Base-by-base conservation (phyloP, 106 monocot genomes). In the Posidonia australis region DNA sequence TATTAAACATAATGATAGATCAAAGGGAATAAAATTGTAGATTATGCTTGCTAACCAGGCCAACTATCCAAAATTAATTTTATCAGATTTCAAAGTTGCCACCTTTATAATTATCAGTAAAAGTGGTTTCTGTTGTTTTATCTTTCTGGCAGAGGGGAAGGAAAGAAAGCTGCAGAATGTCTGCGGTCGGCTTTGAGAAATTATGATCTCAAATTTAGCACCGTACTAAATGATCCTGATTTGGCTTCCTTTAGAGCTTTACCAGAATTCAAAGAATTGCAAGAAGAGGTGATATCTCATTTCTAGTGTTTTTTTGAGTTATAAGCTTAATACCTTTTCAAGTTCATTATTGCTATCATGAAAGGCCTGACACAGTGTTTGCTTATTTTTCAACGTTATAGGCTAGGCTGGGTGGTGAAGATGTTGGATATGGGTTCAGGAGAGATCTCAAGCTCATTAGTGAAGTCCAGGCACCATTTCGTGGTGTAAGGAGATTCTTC, bases 391-490 rank as follows among this genome's bases (percentile, higher is more conserved):
- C n/a, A 62, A 62, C 29, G 29, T 56, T 23, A 62, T 79, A 96
- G 94, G 94, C 94, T 25, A 90, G 84, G 44, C 45, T 32, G 51
- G 94, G 94, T 29, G 84, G 94, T 69, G 84, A 90, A 64, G 94
- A 86, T 63, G 76, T 96, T 66, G 94, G 94, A 18, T 90, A 82
- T 80, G 86, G 94, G 49, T 96, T 96, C 67, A 81, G 84, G 67
- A 96, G 94, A 82, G 94, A 96, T 65, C 78, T 96, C 54, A 96
- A 96, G 76, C 84, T 96, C 43, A 96, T 96, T 47, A 87, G 94
- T 78, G 94, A 96, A 78, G 94, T 96, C 71, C 90, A 86, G 70
- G 89, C 94, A 68, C 94, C 94, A 78, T 96, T 96, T 84, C 89
- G 94, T 65, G 90, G 94, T 69, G 84, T 96, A 54, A 82, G 94